Base-by-base conservation (phyloP, 106 monocot species). In the Chionographis japonica region DNA sequence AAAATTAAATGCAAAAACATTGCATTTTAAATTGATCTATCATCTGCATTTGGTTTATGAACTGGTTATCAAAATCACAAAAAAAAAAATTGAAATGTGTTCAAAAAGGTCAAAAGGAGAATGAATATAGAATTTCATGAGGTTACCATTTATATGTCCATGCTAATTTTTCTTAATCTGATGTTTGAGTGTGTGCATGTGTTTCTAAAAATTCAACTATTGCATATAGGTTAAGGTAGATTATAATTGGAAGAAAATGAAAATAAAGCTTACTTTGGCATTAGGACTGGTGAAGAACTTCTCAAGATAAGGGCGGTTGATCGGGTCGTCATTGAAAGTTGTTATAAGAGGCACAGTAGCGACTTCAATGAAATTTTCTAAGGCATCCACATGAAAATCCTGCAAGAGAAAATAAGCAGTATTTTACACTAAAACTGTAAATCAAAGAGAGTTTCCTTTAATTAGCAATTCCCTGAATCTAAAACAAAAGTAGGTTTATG, bases 261-360 rank as follows among this genome's bases (percentile, higher is more conserved):
- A 58, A 58, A 15, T 18, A 38, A 7, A 4, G 63, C 58, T 82
- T 81, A 97, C 97, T 79, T 97, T 92, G 68, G 85, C 50, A 73
- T 80, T 73, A 15, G 67, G 72, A 57, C 72, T 84, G 69, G 81
- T 78, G 78, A 97, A 97, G 68, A 84, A 97, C 56, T 97, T 97
- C 2, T 75, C 40, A 17, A 97, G 80, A 67, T 37, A 82, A 36
- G 92, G 92, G 40, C 86, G 89, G 60, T 86, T 97, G 51, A 40
- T 52, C 8, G 92, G 89, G 62, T 97, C 89, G 10, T 86, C 80
- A 65, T 89, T 74, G 66, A 85, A 89, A 42, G 64, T 74, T 27
- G 86, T 84, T 38, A 97, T 80, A 68, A 65, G 55, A 12, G 95
- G 95, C 40, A 61, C 63, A 63, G 82, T 92, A 42, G 84, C 67